phyloP scores from a whole-genome alignment of 768 basidiomycete genomes.

The Lactarius sp. region DNA sequence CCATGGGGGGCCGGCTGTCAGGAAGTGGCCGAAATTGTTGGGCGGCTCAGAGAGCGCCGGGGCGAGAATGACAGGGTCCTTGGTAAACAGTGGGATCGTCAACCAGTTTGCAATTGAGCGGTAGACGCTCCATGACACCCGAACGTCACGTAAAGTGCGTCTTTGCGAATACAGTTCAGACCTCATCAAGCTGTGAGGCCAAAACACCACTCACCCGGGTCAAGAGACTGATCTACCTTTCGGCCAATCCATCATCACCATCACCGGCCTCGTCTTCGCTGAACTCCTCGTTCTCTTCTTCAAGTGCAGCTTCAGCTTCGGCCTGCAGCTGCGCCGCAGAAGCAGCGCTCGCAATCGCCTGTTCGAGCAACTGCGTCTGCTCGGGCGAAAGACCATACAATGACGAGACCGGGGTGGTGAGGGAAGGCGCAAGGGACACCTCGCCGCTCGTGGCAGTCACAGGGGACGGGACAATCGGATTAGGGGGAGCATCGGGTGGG shows the following conservation, averaged over 20 bases:
- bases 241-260: background rate
- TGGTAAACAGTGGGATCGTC: background rate
- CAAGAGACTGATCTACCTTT: background rate
- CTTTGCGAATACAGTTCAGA: background rate
- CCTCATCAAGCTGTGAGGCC: background rate
- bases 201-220: background rate
- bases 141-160: too few relatives aligned
- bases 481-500: conserved; percentile 21
- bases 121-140: too few relatives aligned
- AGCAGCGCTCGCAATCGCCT: conserved; percentile 70
- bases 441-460: conserved; percentile 13
- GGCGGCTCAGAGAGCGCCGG: too few relatives aligned
- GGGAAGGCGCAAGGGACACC: background rate
- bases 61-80: background rate
- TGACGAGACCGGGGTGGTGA: conserved; percentile 37
- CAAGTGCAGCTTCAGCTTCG: conserved; percentile 70
- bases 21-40: background rate
- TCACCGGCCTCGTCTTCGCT: conserved; percentile 36
- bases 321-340: conserved; percentile 73
- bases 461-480: conserved; percentile 13
- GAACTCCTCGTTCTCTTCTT: conserved; percentile 55
- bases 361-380: conserved; percentile 62
- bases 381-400: conserved; percentile 71
- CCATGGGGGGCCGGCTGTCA: background rate
- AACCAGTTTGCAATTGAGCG: too few relatives aligned